Percentiles rank a stretch among this genome's conserved stretches.
Evolutionary conservation across 768 basidiomycete genomes (phyloP).

Genomic region (Candolleomyces aberdarensis): DNA sequence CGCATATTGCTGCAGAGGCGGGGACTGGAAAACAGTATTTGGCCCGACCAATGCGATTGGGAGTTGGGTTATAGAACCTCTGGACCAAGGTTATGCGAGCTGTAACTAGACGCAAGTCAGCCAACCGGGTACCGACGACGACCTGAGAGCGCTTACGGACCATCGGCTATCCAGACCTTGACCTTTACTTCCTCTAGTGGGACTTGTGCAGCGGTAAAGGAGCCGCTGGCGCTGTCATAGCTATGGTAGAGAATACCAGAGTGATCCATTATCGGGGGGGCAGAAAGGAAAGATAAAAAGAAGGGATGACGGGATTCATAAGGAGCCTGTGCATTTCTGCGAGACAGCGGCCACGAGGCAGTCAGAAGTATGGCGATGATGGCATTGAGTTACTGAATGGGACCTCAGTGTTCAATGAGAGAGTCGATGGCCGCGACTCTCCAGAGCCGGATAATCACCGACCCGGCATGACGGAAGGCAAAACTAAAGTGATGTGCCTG

Average conservation of each 20-base stretch:
- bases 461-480: too few species aligned
- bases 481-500: too few species aligned
- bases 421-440: too few species aligned
- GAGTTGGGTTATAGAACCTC: slow-evolving; percentile 35
- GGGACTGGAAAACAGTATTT: slow-evolving; percentile 62
- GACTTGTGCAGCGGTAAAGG: slow-evolving; percentile 22
- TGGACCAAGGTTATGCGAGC: slow-evolving; percentile 41
- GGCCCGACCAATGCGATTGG: slow-evolving; percentile 37
- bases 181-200: slow-evolving; percentile 40
- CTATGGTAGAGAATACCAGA: slow-evolving; percentile 18
- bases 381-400: too few species aligned
- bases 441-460: too few species aligned
- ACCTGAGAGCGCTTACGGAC: slow-evolving; percentile 21
- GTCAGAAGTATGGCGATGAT: too few species aligned
- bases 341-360: too few species aligned
- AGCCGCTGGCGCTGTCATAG: not conserved
- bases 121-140: not conserved
- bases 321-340: not conserved
- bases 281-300: not conserved
- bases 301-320: not conserved
- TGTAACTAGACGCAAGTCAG: slow-evolving; percentile 29
- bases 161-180: slow-evolving; percentile 40
- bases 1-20: slow-evolving; percentile 49
- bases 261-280: slow-evolving; percentile 11
- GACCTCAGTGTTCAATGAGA: too few species aligned